Percentiles rank a stretch among this genome's conserved stretches.
These are phyloP conservation scores for Didymella lethalis DNA, from an alignment of 2,329 filamentous ascomycete species.

Conservation along the genomic window DNA sequence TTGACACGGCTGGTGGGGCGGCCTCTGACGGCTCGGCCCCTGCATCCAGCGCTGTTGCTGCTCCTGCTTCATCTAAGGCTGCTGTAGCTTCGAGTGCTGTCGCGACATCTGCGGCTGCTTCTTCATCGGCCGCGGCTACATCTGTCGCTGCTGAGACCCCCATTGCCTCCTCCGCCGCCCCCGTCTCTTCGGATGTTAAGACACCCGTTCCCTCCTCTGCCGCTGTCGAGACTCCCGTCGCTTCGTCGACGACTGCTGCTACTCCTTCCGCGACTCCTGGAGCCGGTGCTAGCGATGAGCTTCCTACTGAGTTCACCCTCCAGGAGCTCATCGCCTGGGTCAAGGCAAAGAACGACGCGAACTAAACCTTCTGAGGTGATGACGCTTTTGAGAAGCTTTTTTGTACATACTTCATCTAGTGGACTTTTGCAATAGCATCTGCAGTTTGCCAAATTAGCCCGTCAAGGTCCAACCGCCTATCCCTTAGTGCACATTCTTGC, in stretches of 20 bases:
- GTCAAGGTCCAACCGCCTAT: neutral
- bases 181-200: slow-evolving; percentile 4
- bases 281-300: slow-evolving; percentile 23
- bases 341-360: slow-evolving; percentile 29
- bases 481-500: too few species aligned
- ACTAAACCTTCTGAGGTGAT: slow-evolving; percentile 1
- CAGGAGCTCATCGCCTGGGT: slow-evolving; percentile 41
- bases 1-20: slow-evolving; percentile 30
- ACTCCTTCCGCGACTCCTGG: slow-evolving; percentile 20
- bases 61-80: slow-evolving; percentile 19
- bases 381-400: slow-evolving; percentile 9
- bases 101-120: slow-evolving; percentile 7
- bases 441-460: neutral
- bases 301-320: slow-evolving; percentile 39
- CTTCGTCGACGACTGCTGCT: slow-evolving; percentile 20
- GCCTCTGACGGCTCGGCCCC: slow-evolving; percentile 17
- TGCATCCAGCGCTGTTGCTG: slow-evolving; percentile 19
- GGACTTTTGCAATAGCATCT: neutral
- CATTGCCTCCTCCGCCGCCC: slow-evolving; percentile 13
- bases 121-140: slow-evolving; percentile 7
- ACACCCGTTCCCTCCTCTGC: slow-evolving; percentile 16
- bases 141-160: slow-evolving; percentile 14
- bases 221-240: slow-evolving; percentile 12
- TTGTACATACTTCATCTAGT: slow-evolving; percentile 25
- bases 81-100: slow-evolving; percentile 14